Percentiles rank a stretch among this genome's conserved stretches.
Conservation (phyloP, 768 basidiomycete species). For the Paxillus ammoniavirescens region DNA sequence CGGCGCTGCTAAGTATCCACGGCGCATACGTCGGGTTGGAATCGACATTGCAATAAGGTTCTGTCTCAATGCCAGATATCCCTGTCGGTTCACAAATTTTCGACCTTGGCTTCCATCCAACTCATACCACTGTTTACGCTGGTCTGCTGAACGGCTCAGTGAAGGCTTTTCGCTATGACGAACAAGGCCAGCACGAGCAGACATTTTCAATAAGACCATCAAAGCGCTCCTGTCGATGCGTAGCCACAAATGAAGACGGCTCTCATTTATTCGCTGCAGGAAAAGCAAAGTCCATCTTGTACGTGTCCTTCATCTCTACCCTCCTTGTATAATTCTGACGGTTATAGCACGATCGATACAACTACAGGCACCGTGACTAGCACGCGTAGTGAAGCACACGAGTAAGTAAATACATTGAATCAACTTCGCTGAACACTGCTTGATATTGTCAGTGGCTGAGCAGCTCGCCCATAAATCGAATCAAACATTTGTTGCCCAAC, state of each 20-base stretch:
- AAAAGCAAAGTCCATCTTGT: conserved; percentile 81
- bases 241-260: conserved; percentile 70
- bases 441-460: conserved; percentile 34
- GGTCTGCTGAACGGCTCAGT: conserved; percentile 81
- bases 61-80: conserved; percentile 54
- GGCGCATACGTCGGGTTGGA: background rate
- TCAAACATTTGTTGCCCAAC: conserved; percentile 68
- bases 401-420: conserved; percentile 46
- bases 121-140: conserved; percentile 64
- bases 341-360: conserved; percentile 64
- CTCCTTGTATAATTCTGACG: conserved; percentile 11
- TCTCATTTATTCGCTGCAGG: conserved; percentile 72
- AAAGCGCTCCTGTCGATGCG: conserved; percentile 79
- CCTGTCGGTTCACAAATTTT: conserved; percentile 78
- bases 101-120: conserved; percentile 87
- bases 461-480: conserved; percentile 85
- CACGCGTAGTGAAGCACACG: conserved; percentile 54
- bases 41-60: background rate
- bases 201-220: conserved; percentile 69
- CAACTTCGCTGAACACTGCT: conserved; percentile 8
- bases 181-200: conserved; percentile 56
- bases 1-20: background rate
- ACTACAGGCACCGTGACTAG: conserved; percentile 50
- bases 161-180: conserved; percentile 79
- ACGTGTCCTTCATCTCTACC: conserved; percentile 30